Base-by-base conservation (phyloP, 176 grass and related monocot genomes). In the Phoenix dactylifera region DNA sequence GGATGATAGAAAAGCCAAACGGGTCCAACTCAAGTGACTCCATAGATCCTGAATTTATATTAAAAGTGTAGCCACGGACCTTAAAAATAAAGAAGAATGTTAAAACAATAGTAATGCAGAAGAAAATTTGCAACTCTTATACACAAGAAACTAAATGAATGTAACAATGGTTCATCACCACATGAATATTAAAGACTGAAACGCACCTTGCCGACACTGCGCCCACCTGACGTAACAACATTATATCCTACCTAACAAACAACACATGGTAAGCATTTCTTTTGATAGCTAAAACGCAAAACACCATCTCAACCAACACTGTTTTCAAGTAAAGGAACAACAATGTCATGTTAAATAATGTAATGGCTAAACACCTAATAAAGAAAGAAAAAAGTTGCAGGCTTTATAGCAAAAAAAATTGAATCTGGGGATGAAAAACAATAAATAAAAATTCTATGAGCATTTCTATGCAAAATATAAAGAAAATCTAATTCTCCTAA, bases 11-110 rank as follows among this genome's bases (percentile, higher is more conserved):
- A 35, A 91, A 61, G 59, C 87, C 93, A 78, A 97, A 91, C 4
- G 93, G 91, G 61, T 97, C 93, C 54, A 97, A 70, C 76, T 97
- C 87, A 62, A 97, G 81, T 52, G 75, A 97, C 63, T 97, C 84
- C 66, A 97, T 72, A 29, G 64, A 72, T 59, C 93, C 93, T 18
- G 93, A 85, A 60, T 85, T 85, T 22, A 97, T 88, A 76, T 97
- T 84, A 62, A 97, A 91, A 22, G 84, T 83, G 65, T 88, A 97
- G 35, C 84, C 87, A 52, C 93, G 87, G 48, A 97, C 93, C 84
- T 97, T 75, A 17, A 60, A 52, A 75, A 68, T 55, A 58, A 17
- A 71, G 10, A 3, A 60, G 44, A 60, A 52, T 58, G 15, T 71
- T 59, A 60, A 25, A 14, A 54, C 73, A 72, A 54, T 18, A 16